Evolutionary conservation across 2,329 filamentous ascomycete species (phyloP), one percentile per base, ranked within the genome.

Genomic region (Leptographium radiaticola): DNA sequence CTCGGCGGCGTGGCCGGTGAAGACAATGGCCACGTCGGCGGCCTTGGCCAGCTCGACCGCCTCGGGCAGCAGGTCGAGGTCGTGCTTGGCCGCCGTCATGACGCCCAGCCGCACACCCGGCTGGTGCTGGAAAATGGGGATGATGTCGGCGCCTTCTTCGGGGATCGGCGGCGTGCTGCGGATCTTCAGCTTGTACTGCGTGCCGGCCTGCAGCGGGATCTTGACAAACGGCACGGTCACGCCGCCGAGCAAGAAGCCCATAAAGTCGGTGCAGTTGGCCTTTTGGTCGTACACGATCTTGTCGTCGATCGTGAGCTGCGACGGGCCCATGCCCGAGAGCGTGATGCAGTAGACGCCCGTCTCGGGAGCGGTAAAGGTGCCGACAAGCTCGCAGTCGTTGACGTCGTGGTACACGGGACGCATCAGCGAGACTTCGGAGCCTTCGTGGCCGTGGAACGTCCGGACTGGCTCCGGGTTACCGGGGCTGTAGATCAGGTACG

Each of bases 141-240:
- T 46, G 43, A 30, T 31, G 44, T 31, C 44, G 4, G 10, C 18
- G 42, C 42, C 42, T 20, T 44, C 20, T 3, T 82, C 4, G 84
- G 77, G 60, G 83, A 86, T 3, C 84, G 84, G 16, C 84, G 83
- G 57, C 86, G 86, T 86, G 63, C 81, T 82, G 63, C 84, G 77
- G 31, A 82, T 75, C 20, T 78, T 73, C 44, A 87, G 72, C 57
- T 84, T 75, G 31, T 84, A 73, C 0, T 80, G 70, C 56, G 77
- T 75, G 51, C 76, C 74, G 13, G 76, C 80, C 61, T 78, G 71
- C 66, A 85, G 78, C 18, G 77, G 70, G 10, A 82, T 70, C 0
- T 81, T 74, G 51, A 82, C 77, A 33, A 84, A 70, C 52, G 82
- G 77, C 61, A 86, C 83, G 53, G 81, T 68, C 0, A 81, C 85